A percentile compares a stretch with the other conserved stretches of the same genome.
Conservation (phyloP, 148 eudicot species). For the Amaranthus cruentus region DNA sequence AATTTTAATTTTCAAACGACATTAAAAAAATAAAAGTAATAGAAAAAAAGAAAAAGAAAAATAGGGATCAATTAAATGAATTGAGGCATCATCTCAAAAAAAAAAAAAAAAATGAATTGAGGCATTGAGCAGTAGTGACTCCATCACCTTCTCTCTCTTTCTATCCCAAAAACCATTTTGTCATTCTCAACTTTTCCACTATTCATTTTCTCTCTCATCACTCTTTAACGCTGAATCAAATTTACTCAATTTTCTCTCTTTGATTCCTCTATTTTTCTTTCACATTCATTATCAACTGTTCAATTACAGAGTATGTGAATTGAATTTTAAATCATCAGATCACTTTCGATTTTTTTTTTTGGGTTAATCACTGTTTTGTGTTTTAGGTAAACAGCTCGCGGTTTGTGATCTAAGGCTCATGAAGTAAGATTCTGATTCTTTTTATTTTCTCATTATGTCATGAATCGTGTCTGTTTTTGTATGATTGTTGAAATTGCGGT, state of each 20-base stretch:
- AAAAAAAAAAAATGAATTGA: background rate
- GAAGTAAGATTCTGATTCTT: slow-evolving; percentile 21
- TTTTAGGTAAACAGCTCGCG: slow-evolving; percentile 8
- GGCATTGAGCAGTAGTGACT: too few relatives aligned
- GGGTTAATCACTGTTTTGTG: background rate
- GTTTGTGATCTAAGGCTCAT: slow-evolving; percentile 16
- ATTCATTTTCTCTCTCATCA: background rate
- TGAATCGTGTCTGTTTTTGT: background rate
- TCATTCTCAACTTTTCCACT: slow-evolving; percentile 14
- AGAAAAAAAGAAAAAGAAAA: background rate
- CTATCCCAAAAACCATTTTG: slow-evolving; percentile 6
- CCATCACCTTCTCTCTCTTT: slow-evolving; percentile 3
- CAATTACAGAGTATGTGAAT: background rate
- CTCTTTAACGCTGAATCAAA: slow-evolving; percentile 15
- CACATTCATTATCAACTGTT: slow-evolving; percentile 19
- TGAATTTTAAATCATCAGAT: slow-evolving; percentile 1
- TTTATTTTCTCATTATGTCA: background rate
- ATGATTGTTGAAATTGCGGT: background rate
- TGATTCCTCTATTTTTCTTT: background rate
- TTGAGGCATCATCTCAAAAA: slow-evolving; percentile 7
- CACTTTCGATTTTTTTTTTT: slow-evolving; percentile 7
- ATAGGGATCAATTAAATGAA: background rate
- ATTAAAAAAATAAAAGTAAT: background rate
- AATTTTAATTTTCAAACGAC: too few relatives aligned
- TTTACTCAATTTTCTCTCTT: background rate